phyloP scores from a whole-genome alignment of 1,284 basidiomycete species.

The Cyathus olla region DNA sequence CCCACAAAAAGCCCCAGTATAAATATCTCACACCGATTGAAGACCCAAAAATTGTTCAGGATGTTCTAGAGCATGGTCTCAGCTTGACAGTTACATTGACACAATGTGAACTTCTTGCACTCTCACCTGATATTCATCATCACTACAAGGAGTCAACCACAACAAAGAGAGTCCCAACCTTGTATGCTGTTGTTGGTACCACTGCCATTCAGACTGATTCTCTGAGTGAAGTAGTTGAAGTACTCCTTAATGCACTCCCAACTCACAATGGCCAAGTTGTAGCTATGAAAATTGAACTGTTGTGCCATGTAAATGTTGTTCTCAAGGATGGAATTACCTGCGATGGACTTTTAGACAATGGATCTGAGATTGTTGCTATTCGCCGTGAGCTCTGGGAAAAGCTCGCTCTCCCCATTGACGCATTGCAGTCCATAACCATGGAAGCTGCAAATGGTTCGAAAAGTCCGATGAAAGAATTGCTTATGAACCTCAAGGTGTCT shows the following conservation, averaged over 20 bases:
- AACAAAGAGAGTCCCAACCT: constrained; percentile 12
- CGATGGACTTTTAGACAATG: constrained; percentile 8
- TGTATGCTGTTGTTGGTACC: neutral
- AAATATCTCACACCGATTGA: constrained; percentile 16
- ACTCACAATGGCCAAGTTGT: neutral
- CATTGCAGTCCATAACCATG: constrained; percentile 5
- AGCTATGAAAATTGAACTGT: neutral
- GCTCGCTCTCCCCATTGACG: neutral
- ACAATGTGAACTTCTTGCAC: constrained; percentile 21
- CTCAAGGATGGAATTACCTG: neutral
- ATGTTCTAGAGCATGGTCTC: constrained; percentile 15
- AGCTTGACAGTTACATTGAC: constrained; percentile 19
- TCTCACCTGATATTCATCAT: constrained; percentile 23
- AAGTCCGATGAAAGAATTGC: neutral
- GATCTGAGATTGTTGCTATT: constrained; percentile 10
- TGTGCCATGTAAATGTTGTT: neutral
- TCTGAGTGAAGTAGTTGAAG: neutral
- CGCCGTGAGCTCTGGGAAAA: constrained; percentile 5
- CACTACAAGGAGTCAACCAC: constrained; percentile 19
- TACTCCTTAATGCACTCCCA: neutral
- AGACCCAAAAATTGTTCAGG: constrained; percentile 12
- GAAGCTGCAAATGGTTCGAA: constrained; percentile 4
- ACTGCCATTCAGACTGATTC: neutral
- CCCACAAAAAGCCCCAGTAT: constrained; percentile 11
- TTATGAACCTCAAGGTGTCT: constrained; percentile 4